These are phyloP conservation scores for Punica granatum DNA, from an alignment of 345 rosid genomes.

Conservation along the genomic window DNA sequence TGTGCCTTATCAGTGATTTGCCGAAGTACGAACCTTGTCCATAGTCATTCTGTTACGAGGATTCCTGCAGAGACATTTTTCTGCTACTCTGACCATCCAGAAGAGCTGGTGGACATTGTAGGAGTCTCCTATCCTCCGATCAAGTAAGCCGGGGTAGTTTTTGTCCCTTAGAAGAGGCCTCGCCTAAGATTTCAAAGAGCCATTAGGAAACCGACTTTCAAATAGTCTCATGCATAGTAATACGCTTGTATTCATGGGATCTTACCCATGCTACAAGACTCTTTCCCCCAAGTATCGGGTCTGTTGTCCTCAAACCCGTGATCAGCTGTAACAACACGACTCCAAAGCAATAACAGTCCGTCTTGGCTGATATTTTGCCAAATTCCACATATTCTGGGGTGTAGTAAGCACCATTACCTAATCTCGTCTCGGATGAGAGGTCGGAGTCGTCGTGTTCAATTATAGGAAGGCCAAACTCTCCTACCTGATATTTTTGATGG, in stretches of 20 bases:
- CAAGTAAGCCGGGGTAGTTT: constrained; percentile 53
- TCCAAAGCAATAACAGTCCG: constrained; percentile 59
- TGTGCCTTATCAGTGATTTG: not conserved
- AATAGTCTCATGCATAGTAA: not conserved
- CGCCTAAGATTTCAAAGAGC: constrained; percentile 29
- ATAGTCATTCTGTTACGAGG: constrained; percentile 43
- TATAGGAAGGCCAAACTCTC: constrained; percentile 62
- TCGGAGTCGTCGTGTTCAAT: constrained; percentile 32
- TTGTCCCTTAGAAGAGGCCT: constrained; percentile 51
- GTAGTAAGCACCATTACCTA: constrained; percentile 48
- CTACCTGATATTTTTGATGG: constrained; percentile 29
- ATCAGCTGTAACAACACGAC: constrained; percentile 57
- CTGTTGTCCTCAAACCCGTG: constrained; percentile 53
- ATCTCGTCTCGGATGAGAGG: constrained; percentile 37
- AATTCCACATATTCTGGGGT: constrained; percentile 63
- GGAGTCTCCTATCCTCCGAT: constrained; percentile 36
- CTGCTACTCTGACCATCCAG: constrained; percentile 64
- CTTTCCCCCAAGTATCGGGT: constrained; percentile 44
- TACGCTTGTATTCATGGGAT: not conserved
- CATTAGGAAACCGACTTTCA: not conserved
- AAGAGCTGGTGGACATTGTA: constrained; percentile 58
- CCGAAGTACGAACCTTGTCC: constrained; percentile 24
- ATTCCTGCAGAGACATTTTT: constrained; percentile 52
- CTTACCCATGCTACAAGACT: constrained; percentile 69
- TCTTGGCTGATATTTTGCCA: constrained; percentile 53